phyloP scores from a whole-genome alignment of 306 rosid species.

The Carpinus fangiana region DNA sequence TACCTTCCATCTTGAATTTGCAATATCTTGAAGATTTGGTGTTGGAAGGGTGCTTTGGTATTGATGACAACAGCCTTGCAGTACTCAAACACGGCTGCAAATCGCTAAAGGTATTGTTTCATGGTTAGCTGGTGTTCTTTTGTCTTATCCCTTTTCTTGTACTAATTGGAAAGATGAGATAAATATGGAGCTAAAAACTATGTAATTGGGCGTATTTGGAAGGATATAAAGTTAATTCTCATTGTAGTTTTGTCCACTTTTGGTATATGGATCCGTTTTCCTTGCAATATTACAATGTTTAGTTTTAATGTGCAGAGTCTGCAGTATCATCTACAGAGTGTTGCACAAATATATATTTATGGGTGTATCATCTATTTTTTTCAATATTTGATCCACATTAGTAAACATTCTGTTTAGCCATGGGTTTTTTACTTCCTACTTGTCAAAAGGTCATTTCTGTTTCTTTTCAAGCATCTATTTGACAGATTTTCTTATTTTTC shows the following conservation, averaged over 20 bases:
- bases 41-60: conserved; percentile 86
- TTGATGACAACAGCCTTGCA: conserved; percentile 66
- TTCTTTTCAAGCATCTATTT: conserved; percentile 22
- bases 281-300: neutral
- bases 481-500: conserved; percentile 18
- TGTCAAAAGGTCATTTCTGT: conserved; percentile 7
- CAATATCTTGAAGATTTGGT: conserved; percentile 79
- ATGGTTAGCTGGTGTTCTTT: conserved; percentile 29
- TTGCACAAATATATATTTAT: neutral
- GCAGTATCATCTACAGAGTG: neutral
- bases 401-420: neutral
- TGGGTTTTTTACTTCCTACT: neutral
- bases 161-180: neutral
- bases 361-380: neutral
- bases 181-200: neutral
- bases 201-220: neutral
- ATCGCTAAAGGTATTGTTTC: conserved; percentile 67
- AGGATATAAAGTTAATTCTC: neutral
- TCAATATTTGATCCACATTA: neutral
- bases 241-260: neutral
- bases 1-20: conserved; percentile 71
- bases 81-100: conserved; percentile 67
- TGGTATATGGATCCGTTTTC: neutral
- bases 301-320: neutral
- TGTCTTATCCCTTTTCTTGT: neutral